These are phyloP conservation scores for Backusella mclennaniae DNA, from an alignment of 192 early-diverging fungal genomes.

Conservation along the genomic window DNA sequence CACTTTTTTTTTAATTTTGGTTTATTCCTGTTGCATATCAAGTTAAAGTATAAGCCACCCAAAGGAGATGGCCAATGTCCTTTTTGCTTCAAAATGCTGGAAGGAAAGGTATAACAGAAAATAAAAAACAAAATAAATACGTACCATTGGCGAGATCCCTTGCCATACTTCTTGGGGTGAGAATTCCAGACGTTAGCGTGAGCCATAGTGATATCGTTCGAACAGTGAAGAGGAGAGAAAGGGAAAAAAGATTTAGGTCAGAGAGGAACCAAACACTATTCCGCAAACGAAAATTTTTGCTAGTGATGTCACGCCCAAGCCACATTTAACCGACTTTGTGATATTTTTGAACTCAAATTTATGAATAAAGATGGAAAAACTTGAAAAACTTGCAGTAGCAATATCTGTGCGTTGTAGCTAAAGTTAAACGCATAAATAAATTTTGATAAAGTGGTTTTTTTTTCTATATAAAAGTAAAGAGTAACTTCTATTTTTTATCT, in stretches of 20 bases:
- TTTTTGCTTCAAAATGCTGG: background rate
- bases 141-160: conserved; percentile 98
- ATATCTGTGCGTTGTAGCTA: background rate
- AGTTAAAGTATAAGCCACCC: conserved; percentile 13
- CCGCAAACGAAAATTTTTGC: background rate
- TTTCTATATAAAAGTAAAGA: background rate
- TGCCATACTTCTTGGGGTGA: conserved; percentile 94
- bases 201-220: conserved; percentile 63
- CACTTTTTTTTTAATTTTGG: background rate
- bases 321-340: background rate
- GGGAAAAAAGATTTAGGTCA: conserved; percentile 9
- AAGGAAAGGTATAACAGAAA: background rate
- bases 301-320: background rate
- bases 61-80: background rate
- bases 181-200: conserved; percentile 98
- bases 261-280: conserved; percentile 10
- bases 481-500: no score
- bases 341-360: background rate
- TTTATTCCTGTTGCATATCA: background rate
- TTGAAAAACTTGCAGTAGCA: background rate
- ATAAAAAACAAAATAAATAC: background rate
- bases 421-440: background rate
- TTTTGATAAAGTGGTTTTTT: background rate
- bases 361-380: background rate
- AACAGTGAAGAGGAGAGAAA: conserved; percentile 16